Evolutionary conservation across 805 yeast genomes (phyloP), one percentile per base, ranked within the genome.

Genomic region (Kluyveromyces aestuarii): DNA sequence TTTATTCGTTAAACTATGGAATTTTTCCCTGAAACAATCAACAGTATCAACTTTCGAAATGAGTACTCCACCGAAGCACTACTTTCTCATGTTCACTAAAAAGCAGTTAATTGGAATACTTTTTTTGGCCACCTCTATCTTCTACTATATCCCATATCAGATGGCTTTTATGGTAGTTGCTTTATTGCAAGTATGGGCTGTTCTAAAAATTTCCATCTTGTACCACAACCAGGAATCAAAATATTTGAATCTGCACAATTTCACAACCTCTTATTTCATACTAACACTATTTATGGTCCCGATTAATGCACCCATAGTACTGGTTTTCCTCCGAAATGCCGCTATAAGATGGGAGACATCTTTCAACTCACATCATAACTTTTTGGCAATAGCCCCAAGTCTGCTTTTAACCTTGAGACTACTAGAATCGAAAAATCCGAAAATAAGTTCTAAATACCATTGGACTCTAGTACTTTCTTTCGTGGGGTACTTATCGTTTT

Each of bases 321-420:
- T 88, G 50, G 96, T 89, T 1, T 88, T 89, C 72, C 68, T 86
- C 35, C 96, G 87, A 58, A 86, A 89, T 58, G 71, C 88, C 50
- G 75, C 84, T 1, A 74, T 87, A 17, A 78, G 75, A 55, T 87
- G 96, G 95, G 76, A 74, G 48, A 85, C 93, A 0, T 89, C 95
- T 16, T 88, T 88, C 59, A 78, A 86, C 6, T 84, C 96, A 0
- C 95, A 88, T 62, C 96, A 90, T 62, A 89, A 87, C 59, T 70
- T 86, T 40, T 64, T 89, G 47, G 84, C 96, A 0, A 77, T 89
- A 21, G 67, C 83, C 13, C 96, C 96, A 0, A 79, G 85, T 1
- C 72, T 88, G 8, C 51, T 81, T 9, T 59, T 86, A 38, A 76
- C 78, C 41, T 83, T 80, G 55, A 66, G 72, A 43, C 75, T 82